phyloP scores from a whole-genome alignment of 495 filamentous ascomycete species.

The Parmelia sp. region DNA sequence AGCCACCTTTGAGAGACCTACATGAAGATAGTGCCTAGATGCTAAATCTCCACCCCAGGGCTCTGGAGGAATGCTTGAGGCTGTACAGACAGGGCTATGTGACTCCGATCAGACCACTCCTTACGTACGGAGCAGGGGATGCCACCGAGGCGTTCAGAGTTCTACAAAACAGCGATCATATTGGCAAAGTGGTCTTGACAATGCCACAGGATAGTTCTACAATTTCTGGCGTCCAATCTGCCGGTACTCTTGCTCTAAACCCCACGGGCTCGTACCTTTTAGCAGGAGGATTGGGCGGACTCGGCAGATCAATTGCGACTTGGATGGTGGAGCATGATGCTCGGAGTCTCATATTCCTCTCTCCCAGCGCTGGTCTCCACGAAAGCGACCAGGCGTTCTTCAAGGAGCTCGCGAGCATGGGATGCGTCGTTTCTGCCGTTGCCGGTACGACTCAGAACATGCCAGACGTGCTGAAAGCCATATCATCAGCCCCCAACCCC shows the following conservation, averaged over 20 bases:
- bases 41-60: constrained; percentile 11
- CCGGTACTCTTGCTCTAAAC: not conserved
- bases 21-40: not conserved
- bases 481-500: not conserved
- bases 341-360: constrained; percentile 48
- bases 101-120: constrained; percentile 21
- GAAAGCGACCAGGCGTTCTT: not conserved
- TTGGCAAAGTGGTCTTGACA: constrained; percentile 24
- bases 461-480: constrained; percentile 9
- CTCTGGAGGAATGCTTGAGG: constrained; percentile 3
- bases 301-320: constrained; percentile 42
- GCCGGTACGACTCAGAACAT: not conserved
- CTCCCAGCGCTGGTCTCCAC: constrained; percentile 29
- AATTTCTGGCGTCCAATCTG: not conserved
- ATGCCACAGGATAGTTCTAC: not conserved
- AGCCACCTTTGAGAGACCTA: not conserved
- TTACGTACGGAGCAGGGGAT: constrained; percentile 28
- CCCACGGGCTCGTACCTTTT: constrained; percentile 49
- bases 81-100: constrained; percentile 13
- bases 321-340: constrained; percentile 53
- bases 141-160: constrained; percentile 40
- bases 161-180: constrained; percentile 40
- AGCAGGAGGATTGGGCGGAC: constrained; percentile 51
- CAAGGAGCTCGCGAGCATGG: constrained; percentile 13
- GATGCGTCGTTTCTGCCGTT: constrained; percentile 5